Evolutionary conservation across 257 asterid genomes (phyloP).

Genomic region (Przewalskia tangutica): DNA sequence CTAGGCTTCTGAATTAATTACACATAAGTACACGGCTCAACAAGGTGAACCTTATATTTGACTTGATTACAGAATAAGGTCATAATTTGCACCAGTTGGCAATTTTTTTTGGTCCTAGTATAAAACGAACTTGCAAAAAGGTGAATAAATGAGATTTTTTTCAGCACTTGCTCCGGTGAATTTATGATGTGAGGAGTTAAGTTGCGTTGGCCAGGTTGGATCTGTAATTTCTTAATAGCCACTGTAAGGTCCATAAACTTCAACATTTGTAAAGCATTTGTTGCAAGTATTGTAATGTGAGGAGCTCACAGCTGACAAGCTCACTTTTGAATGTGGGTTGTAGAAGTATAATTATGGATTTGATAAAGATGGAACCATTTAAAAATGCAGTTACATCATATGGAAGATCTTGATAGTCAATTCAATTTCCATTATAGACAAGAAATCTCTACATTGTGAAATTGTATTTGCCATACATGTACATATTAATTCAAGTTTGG

Average conservation of each 20-base stretch:
- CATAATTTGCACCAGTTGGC: neutral
- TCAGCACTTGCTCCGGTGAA: neutral
- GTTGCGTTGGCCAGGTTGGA: neutral
- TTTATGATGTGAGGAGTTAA: neutral
- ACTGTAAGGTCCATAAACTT: neutral
- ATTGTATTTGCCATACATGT: neutral
- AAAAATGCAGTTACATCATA: neutral
- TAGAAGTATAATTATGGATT: no score
- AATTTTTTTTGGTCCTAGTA: neutral
- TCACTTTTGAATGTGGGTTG: neutral
- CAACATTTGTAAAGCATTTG: neutral
- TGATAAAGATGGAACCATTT: neutral
- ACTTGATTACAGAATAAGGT: neutral
- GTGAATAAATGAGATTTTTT: neutral
- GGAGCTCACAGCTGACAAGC: neutral
- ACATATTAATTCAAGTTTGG: neutral
- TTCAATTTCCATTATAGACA: neutral
- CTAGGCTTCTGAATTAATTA: conserved; percentile 35
- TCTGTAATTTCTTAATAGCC: neutral
- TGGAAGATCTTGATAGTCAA: neutral
- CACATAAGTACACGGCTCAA: neutral
- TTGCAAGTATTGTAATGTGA: neutral
- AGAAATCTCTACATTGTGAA: neutral
- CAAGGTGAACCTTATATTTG: conserved; percentile 1
- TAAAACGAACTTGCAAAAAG: neutral